Conservation (phyloP, 129 eudicot genomes). For the Saposhnikovia divaricata region DNA sequence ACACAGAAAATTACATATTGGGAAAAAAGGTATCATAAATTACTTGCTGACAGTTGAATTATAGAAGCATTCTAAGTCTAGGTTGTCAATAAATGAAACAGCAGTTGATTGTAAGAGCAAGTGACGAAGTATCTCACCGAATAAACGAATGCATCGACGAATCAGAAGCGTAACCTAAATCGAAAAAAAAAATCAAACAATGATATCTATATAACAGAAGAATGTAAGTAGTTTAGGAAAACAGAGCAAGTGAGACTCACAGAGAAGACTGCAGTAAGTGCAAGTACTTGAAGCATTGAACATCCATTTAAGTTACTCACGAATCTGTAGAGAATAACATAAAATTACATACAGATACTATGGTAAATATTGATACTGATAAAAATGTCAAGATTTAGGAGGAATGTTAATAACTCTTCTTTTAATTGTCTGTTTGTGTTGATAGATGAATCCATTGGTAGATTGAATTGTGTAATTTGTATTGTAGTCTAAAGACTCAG, state of each 20-base stretch:
- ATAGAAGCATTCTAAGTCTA: background rate
- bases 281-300: constrained; percentile 67
- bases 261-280: constrained; percentile 42
- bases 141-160: constrained; percentile 41
- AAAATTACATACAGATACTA: background rate
- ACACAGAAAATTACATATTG: no score
- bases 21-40: background rate
- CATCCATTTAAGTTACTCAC: constrained; percentile 90
- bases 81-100: background rate
- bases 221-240: background rate
- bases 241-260: constrained; percentile 22
- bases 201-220: background rate
- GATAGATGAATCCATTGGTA: constrained; percentile 30
- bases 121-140: constrained; percentile 11
- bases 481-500: no score
- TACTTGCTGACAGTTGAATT: no score
- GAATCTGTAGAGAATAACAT: constrained; percentile 36
- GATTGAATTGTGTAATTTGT: background rate
- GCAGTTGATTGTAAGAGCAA: background rate
- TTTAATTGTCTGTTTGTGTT: constrained; percentile 81
- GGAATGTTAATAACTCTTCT: constrained; percentile 48
- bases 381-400: background rate
- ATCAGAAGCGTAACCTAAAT: constrained; percentile 48
- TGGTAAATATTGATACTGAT: background rate
- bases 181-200: background rate